A percentile compares a stretch with the other conserved stretches of the same genome.
These are phyloP conservation scores for Hypoxylon rubiginosum DNA, from an alignment of 2,329 filamentous ascomycete species.

Conservation along the genomic window DNA sequence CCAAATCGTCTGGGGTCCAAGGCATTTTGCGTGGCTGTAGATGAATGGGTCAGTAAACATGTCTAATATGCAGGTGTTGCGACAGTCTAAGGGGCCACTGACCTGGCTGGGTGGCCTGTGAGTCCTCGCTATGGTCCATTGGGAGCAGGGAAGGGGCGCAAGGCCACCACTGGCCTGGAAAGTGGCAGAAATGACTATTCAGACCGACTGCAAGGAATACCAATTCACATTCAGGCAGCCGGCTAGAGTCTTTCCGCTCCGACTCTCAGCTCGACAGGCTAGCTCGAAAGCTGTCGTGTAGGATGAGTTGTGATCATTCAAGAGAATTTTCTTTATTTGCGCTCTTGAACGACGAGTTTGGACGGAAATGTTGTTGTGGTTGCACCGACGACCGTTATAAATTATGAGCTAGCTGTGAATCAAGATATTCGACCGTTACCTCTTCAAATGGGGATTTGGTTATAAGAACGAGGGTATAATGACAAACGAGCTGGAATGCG, in stretches of 20 bases:
- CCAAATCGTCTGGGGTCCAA: constrained; percentile 85
- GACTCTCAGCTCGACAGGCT: constrained; percentile 24
- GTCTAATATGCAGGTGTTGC: neutral
- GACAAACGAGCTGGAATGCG: constrained; percentile 11
- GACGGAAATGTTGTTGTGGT: constrained; percentile 32
- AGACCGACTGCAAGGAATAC: constrained; percentile 4
- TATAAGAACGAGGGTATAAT: constrained; percentile 19
- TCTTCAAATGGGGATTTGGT: neutral
- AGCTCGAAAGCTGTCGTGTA: constrained; percentile 28
- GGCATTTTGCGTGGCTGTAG: constrained; percentile 79
- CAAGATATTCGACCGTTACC: constrained; percentile 21
- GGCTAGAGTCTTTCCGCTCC: constrained; percentile 33
- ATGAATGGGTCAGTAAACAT: constrained; percentile 23
- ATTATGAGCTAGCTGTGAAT: constrained; percentile 32
- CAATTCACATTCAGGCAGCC: constrained; percentile 45
- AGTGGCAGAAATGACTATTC: neutral
- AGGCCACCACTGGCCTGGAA: constrained; percentile 29
- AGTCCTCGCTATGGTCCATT: constrained; percentile 50
- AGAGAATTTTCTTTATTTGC: neutral
- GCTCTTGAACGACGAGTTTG: constrained; percentile 13
- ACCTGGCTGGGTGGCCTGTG: constrained; percentile 53
- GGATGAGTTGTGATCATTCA: constrained; percentile 36
- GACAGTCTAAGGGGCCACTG: constrained; percentile 26
- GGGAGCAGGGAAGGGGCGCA: constrained; percentile 33
- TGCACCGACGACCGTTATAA: constrained; percentile 29